Base-by-base conservation (phyloP, 2,329 filamentous ascomycete species). In the Aspergillus ruber region DNA sequence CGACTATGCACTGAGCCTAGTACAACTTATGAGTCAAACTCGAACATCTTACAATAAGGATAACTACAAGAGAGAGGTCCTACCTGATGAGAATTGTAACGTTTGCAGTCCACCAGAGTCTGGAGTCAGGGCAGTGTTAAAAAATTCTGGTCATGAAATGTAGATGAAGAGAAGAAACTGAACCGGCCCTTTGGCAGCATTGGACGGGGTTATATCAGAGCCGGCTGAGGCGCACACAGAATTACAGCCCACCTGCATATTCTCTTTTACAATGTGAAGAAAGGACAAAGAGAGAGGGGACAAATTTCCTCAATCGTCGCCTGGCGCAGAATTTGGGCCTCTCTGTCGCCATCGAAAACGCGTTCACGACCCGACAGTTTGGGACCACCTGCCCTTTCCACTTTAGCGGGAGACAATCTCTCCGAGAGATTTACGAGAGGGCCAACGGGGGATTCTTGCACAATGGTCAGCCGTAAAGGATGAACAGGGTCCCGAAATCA, bases 361-460 rank as follows among this genome's bases (percentile, higher is more conserved):
- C 47, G 51, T 50, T 52, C 29, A 47, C 39, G 45, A 53, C 61
- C 64, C 61, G 59, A 54, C 49, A 56, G 53, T 56, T 29, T 58
- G 64, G 64, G 17, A 15, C 43, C 4, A 12, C 25, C 42, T 6
- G 12, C 27, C 9, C 40, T 25, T 27, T 27, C n/a, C n/a, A 8
- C 17, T 41, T 21, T 17, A 27, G 40, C 23, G 10, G 23, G 40
- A 25, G 36, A 39, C 36, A 18, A 39, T 39, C 36, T 21, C 36
- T 17, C 36, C 3, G 15, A 35, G 33, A n/a, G 15, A n/a, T 3
- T 35, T n/a, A 35, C 15, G 13, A 15, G n/a, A 35, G 33, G n/a
- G n/a, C 3, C 13, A n/a, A 17, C 33, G 13, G 33, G 33, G 13
- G 6, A 39, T 18, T 17, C 36, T 39, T 17, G 15, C 3, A 10